Evolutionary conservation across 495 filamentous ascomycete species (phyloP).

Genomic region (Ramalina peruviana): DNA sequence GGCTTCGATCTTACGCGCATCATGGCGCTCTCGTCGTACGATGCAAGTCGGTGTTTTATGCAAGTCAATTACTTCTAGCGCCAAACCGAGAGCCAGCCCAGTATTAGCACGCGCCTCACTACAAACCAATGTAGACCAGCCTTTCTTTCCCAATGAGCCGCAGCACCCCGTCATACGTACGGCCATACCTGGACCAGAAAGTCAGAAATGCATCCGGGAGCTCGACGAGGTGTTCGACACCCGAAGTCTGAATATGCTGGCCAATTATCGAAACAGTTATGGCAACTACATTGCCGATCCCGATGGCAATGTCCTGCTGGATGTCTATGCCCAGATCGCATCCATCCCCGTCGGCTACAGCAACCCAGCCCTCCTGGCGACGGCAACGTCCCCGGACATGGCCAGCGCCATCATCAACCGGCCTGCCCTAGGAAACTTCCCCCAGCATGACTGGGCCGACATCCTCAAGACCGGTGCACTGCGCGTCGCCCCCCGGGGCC

Average conservation of each 20-base stretch:
- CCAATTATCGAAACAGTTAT: conserved; percentile 32
- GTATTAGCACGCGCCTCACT: conserved; percentile 4
- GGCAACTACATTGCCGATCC: conserved; percentile 76
- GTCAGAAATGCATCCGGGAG: conserved; percentile 52
- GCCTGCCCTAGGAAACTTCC: conserved; percentile 93
- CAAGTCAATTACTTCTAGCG: conserved; percentile 26
- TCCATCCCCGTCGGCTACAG: conserved; percentile 97
- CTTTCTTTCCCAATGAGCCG: conserved; percentile 66
- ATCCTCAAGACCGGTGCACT: conserved; percentile 81
- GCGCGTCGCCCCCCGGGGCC: conserved; percentile 75
- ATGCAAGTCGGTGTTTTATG: conserved; percentile 15
- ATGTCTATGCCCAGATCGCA: conserved; percentile 61
- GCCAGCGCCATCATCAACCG: conserved; percentile 76
- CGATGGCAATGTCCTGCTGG: conserved; percentile 59
- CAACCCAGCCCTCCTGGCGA: conserved; percentile 65
- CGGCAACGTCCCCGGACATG: conserved; percentile 67
- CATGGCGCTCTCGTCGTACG: conserved; percentile 23
- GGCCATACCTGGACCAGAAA: conserved; percentile 71
- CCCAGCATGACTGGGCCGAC: conserved; percentile 73
- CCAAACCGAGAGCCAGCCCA: conserved; percentile 23
- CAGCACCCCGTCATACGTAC: conserved; percentile 56
- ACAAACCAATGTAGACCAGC: conserved; percentile 20
- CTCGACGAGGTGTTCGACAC: conserved; percentile 86
- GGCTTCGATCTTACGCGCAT: conserved; percentile 31
- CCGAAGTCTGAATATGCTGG: conserved; percentile 72